Base-by-base conservation (phyloP, 192 early-diverging fungal species). In the Geranomyces variabilis region DNA sequence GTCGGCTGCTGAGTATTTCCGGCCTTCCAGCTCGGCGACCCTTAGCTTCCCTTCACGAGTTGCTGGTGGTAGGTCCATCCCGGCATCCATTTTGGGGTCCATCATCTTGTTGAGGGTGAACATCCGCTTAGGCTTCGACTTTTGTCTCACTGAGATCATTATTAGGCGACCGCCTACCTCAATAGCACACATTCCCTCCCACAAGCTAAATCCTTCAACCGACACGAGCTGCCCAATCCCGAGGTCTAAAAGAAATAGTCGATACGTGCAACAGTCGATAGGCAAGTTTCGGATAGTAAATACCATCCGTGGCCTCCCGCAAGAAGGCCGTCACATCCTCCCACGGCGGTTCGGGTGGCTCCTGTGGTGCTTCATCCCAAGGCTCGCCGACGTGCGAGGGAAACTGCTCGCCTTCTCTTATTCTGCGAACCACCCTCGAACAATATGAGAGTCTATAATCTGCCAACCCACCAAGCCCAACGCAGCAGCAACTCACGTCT, bases 51-150 rank as follows among this genome's bases (percentile, higher is more conserved):
- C 61, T 8, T 15, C 26, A 0, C 24, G 14, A 0, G 21, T 5
- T 15, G 58, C 46, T 10, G 59, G 59, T 33, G 71, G 53, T 12
- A 77, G 47, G 6, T 44, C 57, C 63, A 73, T 74, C 6, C 76
- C 76, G 29, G 70, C 56, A 45, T 77, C 76, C 76, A 77, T 77
- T n/a, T 74, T 74, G 12, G 76, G 76, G 44, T 77, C 76, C 76
- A 77, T 77, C 41, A 77, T 77, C 70, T 76, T 33, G 24, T 12
- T 41, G 36, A 41, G 10, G 10, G 22, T 33, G 59, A 12, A 65
- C 41, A 15, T 22, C 36, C 8, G 5, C 2, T 17, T 6, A 53
- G 17, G 2, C 19, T 6, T 6, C 19, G 6, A 26, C 28, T 0
- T 41, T 17, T 15, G 41, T 24, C 43, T 24, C 44, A 48, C 15